Percentiles rank a stretch among this genome's conserved stretches.
Evolutionary conservation across 805 yeast species (phyloP).

Genomic region (Ogataea glucozyma): DNA sequence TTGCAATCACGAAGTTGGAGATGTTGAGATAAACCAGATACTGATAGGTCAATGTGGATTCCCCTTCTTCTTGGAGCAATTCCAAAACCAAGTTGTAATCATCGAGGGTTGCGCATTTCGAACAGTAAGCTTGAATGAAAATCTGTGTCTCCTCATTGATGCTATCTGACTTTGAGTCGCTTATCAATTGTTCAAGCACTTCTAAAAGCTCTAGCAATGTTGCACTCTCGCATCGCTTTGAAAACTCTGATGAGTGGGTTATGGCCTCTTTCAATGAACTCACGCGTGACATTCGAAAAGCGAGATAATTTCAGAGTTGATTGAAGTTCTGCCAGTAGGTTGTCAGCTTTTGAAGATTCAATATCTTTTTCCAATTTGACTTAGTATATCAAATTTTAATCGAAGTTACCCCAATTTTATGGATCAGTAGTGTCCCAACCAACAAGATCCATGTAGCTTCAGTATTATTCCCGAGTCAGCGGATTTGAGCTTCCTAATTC

Average conservation of each 20-base stretch:
- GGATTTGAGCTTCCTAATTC: neutral
- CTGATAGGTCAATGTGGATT: constrained; percentile 13
- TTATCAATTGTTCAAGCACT: neutral
- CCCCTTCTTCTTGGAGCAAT: constrained; percentile 14
- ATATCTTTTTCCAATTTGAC: too few species aligned
- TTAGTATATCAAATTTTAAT: neutral
- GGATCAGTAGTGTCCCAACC: neutral
- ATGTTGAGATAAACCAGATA: constrained; percentile 14
- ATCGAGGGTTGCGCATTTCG: constrained; percentile 5
- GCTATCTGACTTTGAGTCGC: neutral
- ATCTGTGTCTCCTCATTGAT: neutral
- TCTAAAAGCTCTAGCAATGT: neutral
- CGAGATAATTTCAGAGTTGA: too few species aligned
- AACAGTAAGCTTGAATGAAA: constrained; percentile 10
- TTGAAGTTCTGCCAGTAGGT: neutral
- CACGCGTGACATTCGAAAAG: too few species aligned
- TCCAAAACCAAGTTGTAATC: constrained; percentile 12
- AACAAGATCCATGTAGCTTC: neutral
- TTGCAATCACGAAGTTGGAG: constrained; percentile 9
- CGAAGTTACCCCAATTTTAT: neutral
- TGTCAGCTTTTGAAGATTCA: neutral
- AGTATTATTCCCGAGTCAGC: neutral
- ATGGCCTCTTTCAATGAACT: too few species aligned
- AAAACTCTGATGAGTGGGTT: too few species aligned
- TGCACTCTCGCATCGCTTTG: neutral